phyloP scores from a whole-genome alignment of 2,329 filamentous ascomycete genomes.

The Atkinsonella hypoxylon region DNA sequence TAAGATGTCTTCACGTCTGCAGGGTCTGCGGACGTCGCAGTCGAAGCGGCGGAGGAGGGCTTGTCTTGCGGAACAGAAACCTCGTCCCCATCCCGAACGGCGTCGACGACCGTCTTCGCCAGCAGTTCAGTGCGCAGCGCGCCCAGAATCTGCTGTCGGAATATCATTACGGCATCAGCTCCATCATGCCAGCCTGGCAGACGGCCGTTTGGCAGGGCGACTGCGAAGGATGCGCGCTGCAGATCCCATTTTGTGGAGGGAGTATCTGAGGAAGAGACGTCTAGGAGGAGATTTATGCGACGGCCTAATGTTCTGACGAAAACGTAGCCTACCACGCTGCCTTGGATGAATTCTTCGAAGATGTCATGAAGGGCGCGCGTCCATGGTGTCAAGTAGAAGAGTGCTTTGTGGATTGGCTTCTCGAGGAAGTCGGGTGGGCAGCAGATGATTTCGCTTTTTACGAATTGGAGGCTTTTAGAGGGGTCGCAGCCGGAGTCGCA shows the following conservation, averaged over 20 bases:
- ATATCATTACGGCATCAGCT: not conserved
- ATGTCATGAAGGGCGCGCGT: slow-evolving; percentile 25
- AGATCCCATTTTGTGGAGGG: slow-evolving; percentile 25
- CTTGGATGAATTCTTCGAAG: slow-evolving; percentile 26
- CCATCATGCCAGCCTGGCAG: not conserved
- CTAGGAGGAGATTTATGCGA: slow-evolving; percentile 13
- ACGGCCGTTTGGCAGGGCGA: not conserved
- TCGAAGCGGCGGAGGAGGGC: slow-evolving; percentile 10
- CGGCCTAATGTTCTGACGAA: slow-evolving; percentile 16
- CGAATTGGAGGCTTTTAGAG: slow-evolving; percentile 16
- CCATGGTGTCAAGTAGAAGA: slow-evolving; percentile 21
- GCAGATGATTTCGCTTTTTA: slow-evolving; percentile 27
- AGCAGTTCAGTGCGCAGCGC: not conserved
- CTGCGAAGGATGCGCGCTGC: not conserved
- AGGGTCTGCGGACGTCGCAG: not conserved
- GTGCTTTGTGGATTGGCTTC: too few species aligned
- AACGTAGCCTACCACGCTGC: too few species aligned
- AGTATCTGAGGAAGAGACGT: slow-evolving; percentile 15
- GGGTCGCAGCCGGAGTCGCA: slow-evolving; percentile 25
- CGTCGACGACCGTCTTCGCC: not conserved
- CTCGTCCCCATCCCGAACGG: not conserved
- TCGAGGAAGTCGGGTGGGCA: slow-evolving; percentile 33
- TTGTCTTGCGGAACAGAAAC: not conserved
- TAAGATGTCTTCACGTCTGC: slow-evolving; percentile 8
- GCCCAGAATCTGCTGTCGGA: not conserved